These are phyloP conservation scores for Aspergillus uvarum DNA, from an alignment of 2,329 filamentous ascomycete genomes.

Conservation along the genomic window DNA sequence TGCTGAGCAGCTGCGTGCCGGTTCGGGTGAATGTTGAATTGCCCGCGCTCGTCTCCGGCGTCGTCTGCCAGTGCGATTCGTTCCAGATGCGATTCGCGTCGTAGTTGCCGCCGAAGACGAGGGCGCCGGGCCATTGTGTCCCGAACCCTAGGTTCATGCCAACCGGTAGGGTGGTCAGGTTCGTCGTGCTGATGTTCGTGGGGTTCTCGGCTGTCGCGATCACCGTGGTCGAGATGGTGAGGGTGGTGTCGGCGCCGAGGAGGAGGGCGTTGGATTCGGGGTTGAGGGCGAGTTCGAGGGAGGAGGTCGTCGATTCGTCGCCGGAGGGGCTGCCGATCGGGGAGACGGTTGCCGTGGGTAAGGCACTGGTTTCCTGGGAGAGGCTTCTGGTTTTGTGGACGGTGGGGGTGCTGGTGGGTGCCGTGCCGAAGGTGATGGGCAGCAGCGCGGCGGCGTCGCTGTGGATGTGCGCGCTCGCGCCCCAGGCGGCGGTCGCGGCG, in stretches of 20 bases:
- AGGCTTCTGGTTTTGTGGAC: too few species aligned
- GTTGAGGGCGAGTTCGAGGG: neutral
- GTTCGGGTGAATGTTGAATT: constrained; percentile 2
- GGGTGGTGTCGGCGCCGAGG: neutral
- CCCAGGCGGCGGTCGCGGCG: constrained; percentile 3
- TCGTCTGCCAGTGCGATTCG: constrained; percentile 8
- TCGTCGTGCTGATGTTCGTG: neutral
- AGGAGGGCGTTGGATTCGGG: neutral
- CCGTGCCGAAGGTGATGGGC: neutral
- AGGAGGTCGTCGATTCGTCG: neutral
- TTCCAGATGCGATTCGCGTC: constrained; percentile 9
- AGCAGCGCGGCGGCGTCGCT: neutral
- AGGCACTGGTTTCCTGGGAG: too few species aligned
- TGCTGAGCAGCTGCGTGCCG: neutral
- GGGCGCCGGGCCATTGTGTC: constrained; percentile 4
- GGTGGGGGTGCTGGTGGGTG: neutral
- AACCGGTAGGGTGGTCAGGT: constrained; percentile 1
- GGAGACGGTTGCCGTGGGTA: neutral
- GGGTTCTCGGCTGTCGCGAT: neutral
- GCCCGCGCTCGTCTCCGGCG: constrained; percentile 2
- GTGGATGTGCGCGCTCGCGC: neutral
- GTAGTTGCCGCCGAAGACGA: constrained; percentile 5
- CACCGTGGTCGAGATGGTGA: neutral
- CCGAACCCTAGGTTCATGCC: constrained; percentile 7
- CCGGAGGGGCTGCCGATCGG: neutral